phyloP scores from a whole-genome alignment of 208 protist genomes.

The Naegleria fowleri region DNA sequence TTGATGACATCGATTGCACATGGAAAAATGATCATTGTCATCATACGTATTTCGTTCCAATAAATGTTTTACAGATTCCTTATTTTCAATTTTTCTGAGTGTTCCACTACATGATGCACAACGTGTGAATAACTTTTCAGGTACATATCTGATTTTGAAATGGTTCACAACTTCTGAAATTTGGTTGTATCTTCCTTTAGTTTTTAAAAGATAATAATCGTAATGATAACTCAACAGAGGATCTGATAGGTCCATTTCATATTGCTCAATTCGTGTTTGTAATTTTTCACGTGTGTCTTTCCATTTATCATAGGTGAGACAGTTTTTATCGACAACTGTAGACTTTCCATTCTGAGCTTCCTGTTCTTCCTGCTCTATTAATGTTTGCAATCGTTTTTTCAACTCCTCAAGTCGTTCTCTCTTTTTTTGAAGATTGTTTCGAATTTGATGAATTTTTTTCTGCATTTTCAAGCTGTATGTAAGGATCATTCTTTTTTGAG shows the following conservation, averaged over 20 bases:
- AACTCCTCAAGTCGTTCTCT: background rate
- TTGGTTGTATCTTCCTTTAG: slow-evolving; percentile 11
- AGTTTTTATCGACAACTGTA: background rate
- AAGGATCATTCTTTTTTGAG: background rate
- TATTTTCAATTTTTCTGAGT: background rate
- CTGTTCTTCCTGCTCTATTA: background rate
- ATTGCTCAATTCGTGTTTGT: background rate
- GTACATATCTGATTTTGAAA: background rate
- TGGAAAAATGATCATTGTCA: background rate
- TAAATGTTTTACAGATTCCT: background rate
- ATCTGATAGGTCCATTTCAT: background rate
- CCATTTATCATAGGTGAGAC: background rate
- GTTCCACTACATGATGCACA: background rate
- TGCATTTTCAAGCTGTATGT: background rate
- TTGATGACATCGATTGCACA: background rate
- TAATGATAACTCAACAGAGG: background rate
- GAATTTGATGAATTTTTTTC: background rate
- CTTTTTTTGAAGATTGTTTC: background rate
- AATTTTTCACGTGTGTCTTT: background rate
- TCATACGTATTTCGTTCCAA: background rate
- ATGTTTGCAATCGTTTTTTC: background rate
- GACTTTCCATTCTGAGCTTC: background rate
- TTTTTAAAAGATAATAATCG: background rate
- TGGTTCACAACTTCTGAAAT: background rate
- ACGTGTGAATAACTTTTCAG: background rate